Evolutionary conservation across 164 flowering plant genomes (phyloP).

Genomic region (Vitis rupestris): DNA sequence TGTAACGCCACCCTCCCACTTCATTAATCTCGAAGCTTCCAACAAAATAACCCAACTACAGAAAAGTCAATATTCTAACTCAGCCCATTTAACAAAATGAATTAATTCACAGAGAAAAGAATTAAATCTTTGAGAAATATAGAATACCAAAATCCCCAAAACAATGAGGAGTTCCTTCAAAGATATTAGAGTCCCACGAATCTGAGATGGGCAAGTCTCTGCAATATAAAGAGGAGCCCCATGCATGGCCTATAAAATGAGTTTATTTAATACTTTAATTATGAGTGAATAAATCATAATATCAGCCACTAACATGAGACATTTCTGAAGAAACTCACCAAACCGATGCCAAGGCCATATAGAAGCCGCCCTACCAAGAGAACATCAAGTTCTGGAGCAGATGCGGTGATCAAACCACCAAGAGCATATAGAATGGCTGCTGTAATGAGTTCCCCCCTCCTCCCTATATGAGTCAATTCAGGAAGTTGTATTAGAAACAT

Average conservation of each 20-base stretch:
- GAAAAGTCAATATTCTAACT: conserved; percentile 9
- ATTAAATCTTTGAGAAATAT: neutral
- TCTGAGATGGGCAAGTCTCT: conserved; percentile 88
- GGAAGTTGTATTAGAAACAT: neutral
- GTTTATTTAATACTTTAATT: neutral
- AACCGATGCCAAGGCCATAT: conserved; percentile 92
- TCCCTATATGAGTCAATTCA: conserved; percentile 42
- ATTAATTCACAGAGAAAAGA: neutral
- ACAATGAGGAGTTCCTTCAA: conserved; percentile 90
- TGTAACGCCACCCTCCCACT: conserved; percentile 93
- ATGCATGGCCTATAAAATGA: conserved; percentile 87
- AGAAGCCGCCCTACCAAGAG: conserved; percentile 74
- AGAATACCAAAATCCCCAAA: conserved; percentile 80
- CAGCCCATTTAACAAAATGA: conserved; percentile 9
- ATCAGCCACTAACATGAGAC: neutral
- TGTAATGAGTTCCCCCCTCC: conserved; percentile 75
- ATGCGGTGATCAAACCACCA: conserved; percentile 69
- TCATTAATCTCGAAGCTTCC: conserved; percentile 72
- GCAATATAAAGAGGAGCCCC: conserved; percentile 97
- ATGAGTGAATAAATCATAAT: conserved; percentile 3
- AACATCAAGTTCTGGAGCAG: conserved; percentile 65
- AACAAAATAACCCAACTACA: conserved; percentile 82
- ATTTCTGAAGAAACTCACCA: conserved; percentile 50
- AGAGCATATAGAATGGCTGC: conserved; percentile 63
- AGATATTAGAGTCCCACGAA: conserved; percentile 91